Percentiles rank a stretch among this genome's conserved stretches.
Conservation (phyloP, 208 protist species). For the Leishmania lainsoni region DNA sequence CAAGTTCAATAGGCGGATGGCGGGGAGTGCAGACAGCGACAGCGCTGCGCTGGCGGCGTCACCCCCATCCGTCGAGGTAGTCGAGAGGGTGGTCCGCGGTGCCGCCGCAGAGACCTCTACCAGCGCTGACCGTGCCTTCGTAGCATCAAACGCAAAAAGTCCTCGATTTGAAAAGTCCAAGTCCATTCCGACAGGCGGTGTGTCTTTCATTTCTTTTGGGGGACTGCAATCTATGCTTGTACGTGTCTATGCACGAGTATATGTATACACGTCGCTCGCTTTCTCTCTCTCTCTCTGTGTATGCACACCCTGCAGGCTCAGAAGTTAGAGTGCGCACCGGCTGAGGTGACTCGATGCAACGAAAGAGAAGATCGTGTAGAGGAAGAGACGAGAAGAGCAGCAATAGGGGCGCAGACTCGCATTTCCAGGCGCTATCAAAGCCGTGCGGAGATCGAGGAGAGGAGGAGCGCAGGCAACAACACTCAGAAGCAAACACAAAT, state of each 20-base stretch:
- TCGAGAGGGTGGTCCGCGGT: background rate
- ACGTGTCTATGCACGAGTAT: background rate
- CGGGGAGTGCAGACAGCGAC: constrained; percentile 14
- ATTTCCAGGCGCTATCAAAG: background rate
- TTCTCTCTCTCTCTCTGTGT: background rate
- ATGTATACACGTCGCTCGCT: background rate
- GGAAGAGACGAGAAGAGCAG: background rate
- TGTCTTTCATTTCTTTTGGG: background rate
- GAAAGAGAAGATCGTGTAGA: background rate
- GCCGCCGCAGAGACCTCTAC: background rate
- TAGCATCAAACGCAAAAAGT: constrained; percentile 73
- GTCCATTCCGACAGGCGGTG: constrained; percentile 45
- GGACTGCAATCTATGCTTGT: background rate
- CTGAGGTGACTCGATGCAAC: background rate
- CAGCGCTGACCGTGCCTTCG: constrained; percentile 24
- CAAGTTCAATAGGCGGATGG: constrained; percentile 58
- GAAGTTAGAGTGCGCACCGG: background rate
- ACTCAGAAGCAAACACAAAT: background rate
- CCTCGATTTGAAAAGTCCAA: constrained; percentile 71
- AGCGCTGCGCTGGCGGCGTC: background rate
- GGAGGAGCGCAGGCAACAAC: background rate
- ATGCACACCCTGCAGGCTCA: background rate
- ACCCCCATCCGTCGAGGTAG: background rate
- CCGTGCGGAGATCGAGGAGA: background rate
- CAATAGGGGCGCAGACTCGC: background rate